These are phyloP conservation scores for Solanum chacoense DNA, from an alignment of 305 asterid genomes.

Conservation along the genomic window DNA sequence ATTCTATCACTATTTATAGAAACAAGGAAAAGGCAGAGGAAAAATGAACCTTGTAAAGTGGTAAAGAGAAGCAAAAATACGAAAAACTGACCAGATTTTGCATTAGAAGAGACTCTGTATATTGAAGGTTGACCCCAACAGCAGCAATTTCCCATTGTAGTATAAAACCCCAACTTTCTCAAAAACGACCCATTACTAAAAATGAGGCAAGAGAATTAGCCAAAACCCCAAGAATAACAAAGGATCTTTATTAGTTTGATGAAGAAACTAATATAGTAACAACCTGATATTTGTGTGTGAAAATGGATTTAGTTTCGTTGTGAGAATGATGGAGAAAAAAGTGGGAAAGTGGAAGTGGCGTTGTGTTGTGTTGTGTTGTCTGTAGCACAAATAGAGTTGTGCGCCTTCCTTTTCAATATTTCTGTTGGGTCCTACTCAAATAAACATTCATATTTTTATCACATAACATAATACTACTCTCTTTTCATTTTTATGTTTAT, in stretches of 20 bases:
- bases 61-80: background rate
- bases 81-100: conserved; percentile 46
- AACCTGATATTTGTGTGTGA: background rate
- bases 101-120: conserved; percentile 49
- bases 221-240: background rate
- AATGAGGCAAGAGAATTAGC: background rate
- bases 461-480: background rate
- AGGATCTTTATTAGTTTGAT: background rate
- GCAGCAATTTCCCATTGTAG: conserved; percentile 67
- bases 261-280: background rate
- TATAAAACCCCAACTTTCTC: conserved; percentile 9
- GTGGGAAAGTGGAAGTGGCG: conserved; percentile 6
- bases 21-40: background rate
- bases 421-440: conserved; percentile 1
- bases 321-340: conserved; percentile 10
- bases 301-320: background rate
- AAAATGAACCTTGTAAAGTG: background rate
- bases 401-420: conserved; percentile 7
- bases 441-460: background rate
- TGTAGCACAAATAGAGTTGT: background rate
- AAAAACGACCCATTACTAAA: conserved; percentile 1
- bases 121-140: conserved; percentile 41
- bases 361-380: background rate
- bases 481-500: background rate
- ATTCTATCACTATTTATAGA: background rate